A percentile compares a stretch with the other conserved stretches of the same genome.
phyloP scores from a whole-genome alignment of 805 yeast genomes.

The Candida dajiaensis region DNA sequence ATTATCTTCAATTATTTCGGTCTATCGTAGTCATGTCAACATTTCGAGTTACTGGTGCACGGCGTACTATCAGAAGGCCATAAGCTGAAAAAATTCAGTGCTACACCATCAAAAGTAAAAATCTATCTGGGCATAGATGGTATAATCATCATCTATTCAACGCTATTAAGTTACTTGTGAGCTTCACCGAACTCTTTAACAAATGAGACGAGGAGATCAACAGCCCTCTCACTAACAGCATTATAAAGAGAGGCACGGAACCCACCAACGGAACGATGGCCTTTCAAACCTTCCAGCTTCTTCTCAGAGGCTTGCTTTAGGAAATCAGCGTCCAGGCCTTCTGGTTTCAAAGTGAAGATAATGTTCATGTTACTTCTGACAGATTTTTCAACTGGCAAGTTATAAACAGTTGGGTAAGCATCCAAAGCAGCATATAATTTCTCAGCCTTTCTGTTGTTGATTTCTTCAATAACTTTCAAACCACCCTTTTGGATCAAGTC shows the following conservation, averaged over 20 bases:
- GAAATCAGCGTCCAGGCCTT: conserved; percentile 64
- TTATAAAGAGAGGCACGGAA: conserved; percentile 7
- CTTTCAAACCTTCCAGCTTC: conserved; percentile 44
- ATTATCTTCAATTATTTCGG: too few species aligned
- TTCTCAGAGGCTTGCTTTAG: conserved; percentile 55
- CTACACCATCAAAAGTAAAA: background rate
- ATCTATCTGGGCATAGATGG: too few species aligned
- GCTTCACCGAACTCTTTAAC: conserved; percentile 33
- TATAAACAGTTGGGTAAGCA: conserved; percentile 53
- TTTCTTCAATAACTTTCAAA: conserved; percentile 51
- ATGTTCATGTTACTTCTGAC: conserved; percentile 88
- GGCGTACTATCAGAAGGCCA: too few species aligned
- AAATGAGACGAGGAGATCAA: conserved; percentile 5
- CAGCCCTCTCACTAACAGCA: conserved; percentile 7
- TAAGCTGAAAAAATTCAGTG: too few species aligned
- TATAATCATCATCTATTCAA: background rate
- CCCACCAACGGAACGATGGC: conserved; percentile 11
- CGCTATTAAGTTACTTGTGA: conserved; percentile 15
- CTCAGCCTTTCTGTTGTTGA: conserved; percentile 56
- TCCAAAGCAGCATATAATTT: conserved; percentile 62
- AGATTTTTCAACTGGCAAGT: conserved; percentile 54
- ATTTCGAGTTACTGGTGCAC: too few species aligned
- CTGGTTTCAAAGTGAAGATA: conserved; percentile 70
- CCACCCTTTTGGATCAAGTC: conserved; percentile 69
- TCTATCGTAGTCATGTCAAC: too few species aligned